These are phyloP conservation scores for Leishmania mexicana DNA, from an alignment of 208 protist genomes.

Conservation along the genomic window DNA sequence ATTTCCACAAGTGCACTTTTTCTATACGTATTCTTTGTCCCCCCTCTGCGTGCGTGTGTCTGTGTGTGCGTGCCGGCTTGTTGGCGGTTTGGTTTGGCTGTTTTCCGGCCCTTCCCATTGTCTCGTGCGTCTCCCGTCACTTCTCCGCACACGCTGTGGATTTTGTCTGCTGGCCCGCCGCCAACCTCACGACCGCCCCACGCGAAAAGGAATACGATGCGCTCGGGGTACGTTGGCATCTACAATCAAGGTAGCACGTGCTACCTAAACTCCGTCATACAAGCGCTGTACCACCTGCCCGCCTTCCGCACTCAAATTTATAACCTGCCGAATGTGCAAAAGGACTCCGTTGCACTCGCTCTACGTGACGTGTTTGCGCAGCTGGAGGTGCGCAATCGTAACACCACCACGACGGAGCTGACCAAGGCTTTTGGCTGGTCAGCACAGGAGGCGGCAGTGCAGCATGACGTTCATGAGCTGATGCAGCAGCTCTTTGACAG, in stretches of 20 bases:
- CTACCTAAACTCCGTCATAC: constrained; percentile 92
- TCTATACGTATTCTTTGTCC: background rate
- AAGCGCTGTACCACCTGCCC: constrained; percentile 82
- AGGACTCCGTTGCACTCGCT: constrained; percentile 45
- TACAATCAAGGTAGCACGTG: constrained; percentile 91
- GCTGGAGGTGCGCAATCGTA: constrained; percentile 48
- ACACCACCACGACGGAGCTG: constrained; percentile 77
- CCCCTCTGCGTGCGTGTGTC: background rate
- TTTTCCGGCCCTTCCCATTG: background rate
- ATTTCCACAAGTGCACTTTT: background rate
- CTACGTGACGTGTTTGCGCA: constrained; percentile 78
- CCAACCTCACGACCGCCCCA: background rate
- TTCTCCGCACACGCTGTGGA: background rate
- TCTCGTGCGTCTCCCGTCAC: background rate
- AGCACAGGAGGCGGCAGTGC: constrained; percentile 54
- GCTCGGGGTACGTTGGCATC: constrained; percentile 64
- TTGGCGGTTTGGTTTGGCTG: too few relatives aligned
- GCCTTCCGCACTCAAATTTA: constrained; percentile 71
- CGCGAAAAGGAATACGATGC: constrained; percentile 7
- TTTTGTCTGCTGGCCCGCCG: background rate
- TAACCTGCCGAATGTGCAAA: constrained; percentile 23
- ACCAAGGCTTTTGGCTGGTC: constrained; percentile 92
- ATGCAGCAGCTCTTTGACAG: constrained; percentile 86
- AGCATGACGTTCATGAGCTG: constrained; percentile 93
- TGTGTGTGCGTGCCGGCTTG: background rate